A percentile compares a stretch with the other conserved stretches of the same genome.
Evolutionary conservation across 129 eudicot genomes (phyloP).

Genomic region (Pseudognaphalium luteoalbum): DNA sequence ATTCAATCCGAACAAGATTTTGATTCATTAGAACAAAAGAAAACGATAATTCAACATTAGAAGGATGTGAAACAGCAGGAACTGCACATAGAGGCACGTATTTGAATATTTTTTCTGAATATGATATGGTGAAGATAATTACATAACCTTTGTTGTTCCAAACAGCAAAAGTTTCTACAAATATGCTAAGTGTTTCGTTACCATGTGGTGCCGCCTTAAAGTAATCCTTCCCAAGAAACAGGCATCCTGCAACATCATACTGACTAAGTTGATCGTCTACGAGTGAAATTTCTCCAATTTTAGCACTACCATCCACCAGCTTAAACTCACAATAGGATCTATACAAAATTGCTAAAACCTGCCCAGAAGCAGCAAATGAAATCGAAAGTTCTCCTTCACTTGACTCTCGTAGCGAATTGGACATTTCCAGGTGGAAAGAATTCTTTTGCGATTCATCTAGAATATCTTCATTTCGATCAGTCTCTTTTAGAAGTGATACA

Average conservation of each 20-base stretch:
- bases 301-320: constrained; percentile 48
- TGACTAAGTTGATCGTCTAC: constrained; percentile 43
- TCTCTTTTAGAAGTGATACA: constrained; percentile 57
- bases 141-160: constrained; percentile 80
- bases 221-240: constrained; percentile 57
- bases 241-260: constrained; percentile 60
- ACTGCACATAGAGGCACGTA: constrained; percentile 39
- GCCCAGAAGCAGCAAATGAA: constrained; percentile 60
- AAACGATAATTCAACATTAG: constrained; percentile 47
- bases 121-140: constrained; percentile 56
- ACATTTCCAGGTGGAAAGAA: constrained; percentile 37
- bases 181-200: constrained; percentile 27
- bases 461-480: constrained; percentile 40
- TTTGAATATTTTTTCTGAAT: constrained; percentile 53
- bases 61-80: constrained; percentile 59
- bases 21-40: constrained; percentile 47
- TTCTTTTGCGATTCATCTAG: constrained; percentile 32
- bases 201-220: not conserved
- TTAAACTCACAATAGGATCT: constrained; percentile 59
- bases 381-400: constrained; percentile 52
- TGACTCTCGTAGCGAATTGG: constrained; percentile 41
- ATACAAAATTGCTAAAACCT: constrained; percentile 63
- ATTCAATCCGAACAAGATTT: constrained; percentile 67
- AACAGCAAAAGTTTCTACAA: constrained; percentile 53
- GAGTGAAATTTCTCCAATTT: constrained; percentile 66